Evolutionary conservation across 164 flowering plant genomes (phyloP).

Genomic region (Liquidambar formosana): DNA sequence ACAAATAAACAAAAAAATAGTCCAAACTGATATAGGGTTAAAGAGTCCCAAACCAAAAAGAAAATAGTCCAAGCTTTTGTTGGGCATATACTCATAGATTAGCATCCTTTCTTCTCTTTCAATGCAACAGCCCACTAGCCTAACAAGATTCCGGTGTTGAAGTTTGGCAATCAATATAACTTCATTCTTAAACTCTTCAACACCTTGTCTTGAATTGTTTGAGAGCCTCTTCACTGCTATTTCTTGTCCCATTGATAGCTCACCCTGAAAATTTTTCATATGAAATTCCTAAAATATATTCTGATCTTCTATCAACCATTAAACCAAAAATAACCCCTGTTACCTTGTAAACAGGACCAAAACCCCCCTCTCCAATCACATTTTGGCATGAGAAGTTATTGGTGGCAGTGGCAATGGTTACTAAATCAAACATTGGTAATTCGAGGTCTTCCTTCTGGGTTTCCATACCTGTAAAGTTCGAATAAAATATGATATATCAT

Average conservation of each 20-base stretch:
- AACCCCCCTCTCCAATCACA: constrained; percentile 29
- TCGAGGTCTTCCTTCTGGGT: constrained; percentile 4
- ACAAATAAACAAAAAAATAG: neutral
- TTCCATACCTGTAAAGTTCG: neutral
- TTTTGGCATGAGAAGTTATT: constrained; percentile 17
- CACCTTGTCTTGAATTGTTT: constrained; percentile 35
- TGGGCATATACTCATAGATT: constrained; percentile 17
- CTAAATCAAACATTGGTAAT: constrained; percentile 21
- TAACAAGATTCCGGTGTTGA: constrained; percentile 30
- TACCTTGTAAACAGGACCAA: constrained; percentile 28
- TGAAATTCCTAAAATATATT: no score
- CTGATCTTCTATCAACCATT: no score
- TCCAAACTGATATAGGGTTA: neutral
- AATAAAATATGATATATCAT: no score
- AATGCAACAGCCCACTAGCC: constrained; percentile 20
- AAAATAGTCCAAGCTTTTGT: constrained; percentile 10
- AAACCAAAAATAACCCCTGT: neutral
- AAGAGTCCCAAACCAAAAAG: constrained; percentile 9
- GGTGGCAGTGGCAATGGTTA: constrained; percentile 10
- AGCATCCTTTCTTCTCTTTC: constrained; percentile 15
- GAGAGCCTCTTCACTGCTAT: constrained; percentile 49
- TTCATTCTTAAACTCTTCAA: constrained; percentile 32
- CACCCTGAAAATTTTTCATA: constrained; percentile 24
- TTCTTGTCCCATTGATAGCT: constrained; percentile 25
- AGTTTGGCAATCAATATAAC: constrained; percentile 18